Percentiles rank a stretch among this genome's conserved stretches.
phyloP scores from a whole-genome alignment of 371 early-diverging fungal species.

The Apophysomyces ossiformis region DNA sequence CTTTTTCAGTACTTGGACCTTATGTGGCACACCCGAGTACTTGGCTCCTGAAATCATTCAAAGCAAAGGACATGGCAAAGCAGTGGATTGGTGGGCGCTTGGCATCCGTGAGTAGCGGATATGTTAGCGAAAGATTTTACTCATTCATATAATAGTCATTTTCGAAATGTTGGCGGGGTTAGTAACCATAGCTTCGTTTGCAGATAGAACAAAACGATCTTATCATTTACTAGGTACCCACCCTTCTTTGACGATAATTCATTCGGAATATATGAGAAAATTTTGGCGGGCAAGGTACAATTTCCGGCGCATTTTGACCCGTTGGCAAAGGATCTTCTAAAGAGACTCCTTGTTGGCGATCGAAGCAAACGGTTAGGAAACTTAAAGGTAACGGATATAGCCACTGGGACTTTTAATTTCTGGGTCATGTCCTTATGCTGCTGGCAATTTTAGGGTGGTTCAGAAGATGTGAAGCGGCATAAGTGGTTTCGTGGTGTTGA shows the following conservation, averaged over 20 bases:
- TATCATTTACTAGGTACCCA: slow-evolving; percentile 69
- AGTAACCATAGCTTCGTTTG: background rate
- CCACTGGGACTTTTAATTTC: background rate
- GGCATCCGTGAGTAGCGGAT: slow-evolving; percentile 65
- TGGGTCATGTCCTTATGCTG: background rate
- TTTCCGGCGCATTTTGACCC: slow-evolving; percentile 92
- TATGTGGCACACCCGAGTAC: slow-evolving; percentile 99
- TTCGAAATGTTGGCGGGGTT: slow-evolving; percentile 95
- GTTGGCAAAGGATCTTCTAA: slow-evolving; percentile 88
- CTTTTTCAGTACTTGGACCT: slow-evolving; percentile 76
- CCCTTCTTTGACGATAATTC: slow-evolving; percentile 97
- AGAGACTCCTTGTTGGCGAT: slow-evolving; percentile 85
- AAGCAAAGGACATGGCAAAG: slow-evolving; percentile 94
- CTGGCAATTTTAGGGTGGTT: slow-evolving; percentile 1
- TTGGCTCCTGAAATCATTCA: slow-evolving; percentile 98
- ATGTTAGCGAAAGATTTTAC: background rate
- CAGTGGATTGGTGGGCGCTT: slow-evolving; percentile 99
- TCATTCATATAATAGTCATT: slow-evolving; percentile 56
- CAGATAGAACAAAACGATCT: background rate
- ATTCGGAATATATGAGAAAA: slow-evolving; percentile 85
- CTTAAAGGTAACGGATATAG: slow-evolving; percentile 53
- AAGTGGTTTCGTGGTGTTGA: slow-evolving; percentile 82
- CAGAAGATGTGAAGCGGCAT: slow-evolving; percentile 69
- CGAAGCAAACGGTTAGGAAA: slow-evolving; percentile 92
- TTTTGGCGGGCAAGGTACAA: slow-evolving; percentile 77